Evolutionary conservation across 768 basidiomycete genomes (phyloP), one percentile per base, ranked within the genome.

Genomic region (Tylopilus sp.): DNA sequence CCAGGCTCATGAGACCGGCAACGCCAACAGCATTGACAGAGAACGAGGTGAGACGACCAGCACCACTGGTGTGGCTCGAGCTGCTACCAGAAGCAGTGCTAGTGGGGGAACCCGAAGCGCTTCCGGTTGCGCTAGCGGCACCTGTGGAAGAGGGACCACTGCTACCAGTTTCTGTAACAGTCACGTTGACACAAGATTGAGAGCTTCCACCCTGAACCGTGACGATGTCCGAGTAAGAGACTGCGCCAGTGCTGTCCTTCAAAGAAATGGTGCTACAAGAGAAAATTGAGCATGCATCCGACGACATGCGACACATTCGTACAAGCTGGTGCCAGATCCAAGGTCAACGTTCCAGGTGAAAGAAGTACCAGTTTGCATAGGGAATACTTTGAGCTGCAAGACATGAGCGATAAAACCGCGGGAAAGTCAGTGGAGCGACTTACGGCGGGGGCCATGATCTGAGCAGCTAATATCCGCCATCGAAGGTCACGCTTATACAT

Each of bases 271-370:
- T 78, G 57, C 86, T 89, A 45, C 12, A 56, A 3, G 13, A 4
- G 18, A 26, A 22, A 8, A 26, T 30, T 61, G 9, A 53, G 44
- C 11, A 31, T 9, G 18, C 0, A 13, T n/a, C 11, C 1, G 1
- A 30, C 2, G 6, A 15, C 15, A 35, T 1, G 22, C 3, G 36
- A 9, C 7, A 44, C 15, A 33, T 8, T 5, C 43, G 56, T 58
- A 87, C 86, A 85, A 72, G 28, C 57, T 51, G 15, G 75, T 76
- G 21, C 73, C 74, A 1, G 66, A 40, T 0, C 57, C 53, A 10
- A 86, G 57, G 58, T 84, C 74, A 36, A 80, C 81, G 7, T 30
- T 59, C 85, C 85, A 89, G 6, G 83, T 83, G 51, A 71, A 58
- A 40, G 57, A 62, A 7, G 60, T 77, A 0, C 73, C 78, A 11